These are phyloP conservation scores for Sarocladiaceae sp. DNA, from an alignment of 2,329 filamentous ascomycete genomes.

Conservation along the genomic window DNA sequence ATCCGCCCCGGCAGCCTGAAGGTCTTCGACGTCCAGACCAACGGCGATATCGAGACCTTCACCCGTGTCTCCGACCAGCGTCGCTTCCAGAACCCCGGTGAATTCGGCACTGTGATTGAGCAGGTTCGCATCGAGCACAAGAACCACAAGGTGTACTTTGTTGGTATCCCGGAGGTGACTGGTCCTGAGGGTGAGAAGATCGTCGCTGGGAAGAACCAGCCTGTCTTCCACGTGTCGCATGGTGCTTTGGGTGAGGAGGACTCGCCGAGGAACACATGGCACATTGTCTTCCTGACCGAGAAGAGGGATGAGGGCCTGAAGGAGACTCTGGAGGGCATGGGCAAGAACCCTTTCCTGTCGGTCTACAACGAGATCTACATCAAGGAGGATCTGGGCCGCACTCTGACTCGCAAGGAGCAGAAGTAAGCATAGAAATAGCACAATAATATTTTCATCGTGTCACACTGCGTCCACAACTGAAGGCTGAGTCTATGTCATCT, in stretches of 20 bases:
- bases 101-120: conserved; percentile 14
- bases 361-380: conserved; percentile 10
- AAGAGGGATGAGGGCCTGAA: background rate
- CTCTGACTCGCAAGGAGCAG: conserved; percentile 7
- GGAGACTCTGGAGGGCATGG: conserved; percentile 1
- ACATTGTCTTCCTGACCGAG: conserved; percentile 4
- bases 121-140: conserved; percentile 14
- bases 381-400: conserved; percentile 2
- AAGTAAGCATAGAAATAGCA: background rate
- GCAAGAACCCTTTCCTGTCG: conserved; percentile 6
- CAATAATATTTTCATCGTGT: no score
- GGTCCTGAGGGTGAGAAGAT: conserved; percentile 13
- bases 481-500: no score
- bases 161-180: conserved; percentile 13
- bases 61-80: conserved; percentile 56
- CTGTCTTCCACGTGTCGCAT: conserved; percentile 15
- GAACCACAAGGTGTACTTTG: conserved; percentile 12
- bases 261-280: background rate
- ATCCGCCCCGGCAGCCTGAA: conserved; percentile 14
- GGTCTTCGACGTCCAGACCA: conserved; percentile 12
- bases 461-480: no score
- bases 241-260: background rate
- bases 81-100: conserved; percentile 43
- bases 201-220: conserved; percentile 14
- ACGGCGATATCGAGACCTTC: conserved; percentile 14